phyloP scores from a whole-genome alignment of 192 early-diverging fungal species.

The Backusella mclennaniae region DNA sequence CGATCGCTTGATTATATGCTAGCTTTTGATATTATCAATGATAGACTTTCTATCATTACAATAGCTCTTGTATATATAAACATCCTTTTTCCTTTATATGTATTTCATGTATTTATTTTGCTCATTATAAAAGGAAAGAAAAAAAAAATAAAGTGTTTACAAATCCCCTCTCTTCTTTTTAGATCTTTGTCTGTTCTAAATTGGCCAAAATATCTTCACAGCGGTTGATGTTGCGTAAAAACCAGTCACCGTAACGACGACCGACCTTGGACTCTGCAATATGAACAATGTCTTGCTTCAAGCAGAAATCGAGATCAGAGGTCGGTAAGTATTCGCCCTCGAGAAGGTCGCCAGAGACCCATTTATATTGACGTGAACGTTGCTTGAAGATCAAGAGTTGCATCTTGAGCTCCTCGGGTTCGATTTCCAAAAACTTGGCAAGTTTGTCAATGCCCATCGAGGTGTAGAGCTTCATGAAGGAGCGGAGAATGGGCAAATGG shows the following conservation, averaged over 20 bases:
- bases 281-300: slow-evolving; percentile 94
- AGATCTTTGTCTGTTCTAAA: slow-evolving; percentile 30
- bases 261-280: slow-evolving; percentile 94
- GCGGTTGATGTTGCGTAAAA: slow-evolving; percentile 92
- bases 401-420: slow-evolving; percentile 78
- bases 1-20: no score
- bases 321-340: slow-evolving; percentile 80
- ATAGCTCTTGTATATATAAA: no score
- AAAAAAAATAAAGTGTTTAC: slow-evolving; percentile 7
- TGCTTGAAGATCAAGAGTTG: slow-evolving; percentile 94
- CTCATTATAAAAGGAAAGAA: not conserved
- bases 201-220: slow-evolving; percentile 64
- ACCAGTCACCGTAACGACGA: slow-evolving; percentile 93
- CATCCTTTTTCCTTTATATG: not conserved
- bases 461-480: slow-evolving; percentile 95
- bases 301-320: slow-evolving; percentile 89
- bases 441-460: slow-evolving; percentile 88
- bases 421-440: slow-evolving; percentile 82
- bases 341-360: slow-evolving; percentile 75
- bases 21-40: no score
- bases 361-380: slow-evolving; percentile 88
- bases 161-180: not conserved
- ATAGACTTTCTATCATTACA: no score
- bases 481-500: slow-evolving; percentile 82
- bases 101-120: not conserved